Base-by-base conservation (phyloP, 257 asterid species). In the Solanum pinnatisectum region DNA sequence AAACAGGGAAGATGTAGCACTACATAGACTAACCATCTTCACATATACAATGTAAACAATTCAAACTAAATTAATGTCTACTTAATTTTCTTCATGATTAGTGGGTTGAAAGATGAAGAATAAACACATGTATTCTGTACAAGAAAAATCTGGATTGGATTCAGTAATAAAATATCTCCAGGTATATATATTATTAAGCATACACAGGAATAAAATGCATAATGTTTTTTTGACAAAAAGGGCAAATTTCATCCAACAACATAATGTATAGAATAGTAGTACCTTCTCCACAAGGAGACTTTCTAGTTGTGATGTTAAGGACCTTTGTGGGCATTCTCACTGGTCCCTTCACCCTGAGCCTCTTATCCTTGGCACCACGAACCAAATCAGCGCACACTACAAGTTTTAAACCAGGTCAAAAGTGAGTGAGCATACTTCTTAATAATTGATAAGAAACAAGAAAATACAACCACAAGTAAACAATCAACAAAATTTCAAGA, bases 261-360 rank as follows among this genome's bases (percentile, higher is more conserved):
- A 36, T 40, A 76, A 44, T 8, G 67, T 25, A 44, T 79, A 1
- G 59, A 44, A 70, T 1, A 27, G 68, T 30, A 49, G 22, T 76
- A 88, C 88, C 88, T 88, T 88, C 88, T 37, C 90, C 88, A 85
- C 90, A 88, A 36, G 90, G 90, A 71, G 90, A 88, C 88, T 85
- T 88, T 77, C 86, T 88, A 14, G 90, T 88, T 20, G 90, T 88
- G 33, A 88, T 88, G 87, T 73, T 83, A 44, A 88, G 88, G 84
- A 88, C 90, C 88, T 88, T 88, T 8, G 88, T 88, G 27, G 90
- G 88, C 88, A 85, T 88, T 79, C 90, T 88, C 88, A 88, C 88
- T 8, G 86, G 85, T 76, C 88, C 88, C 77, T 76, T 87, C 59
- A 87, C 88, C 84, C 74, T 56, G 74, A 87, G 85, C 65, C 63